Base-by-base conservation (phyloP, 306 rosid genomes). In the Hippophae gyantsensis region DNA sequence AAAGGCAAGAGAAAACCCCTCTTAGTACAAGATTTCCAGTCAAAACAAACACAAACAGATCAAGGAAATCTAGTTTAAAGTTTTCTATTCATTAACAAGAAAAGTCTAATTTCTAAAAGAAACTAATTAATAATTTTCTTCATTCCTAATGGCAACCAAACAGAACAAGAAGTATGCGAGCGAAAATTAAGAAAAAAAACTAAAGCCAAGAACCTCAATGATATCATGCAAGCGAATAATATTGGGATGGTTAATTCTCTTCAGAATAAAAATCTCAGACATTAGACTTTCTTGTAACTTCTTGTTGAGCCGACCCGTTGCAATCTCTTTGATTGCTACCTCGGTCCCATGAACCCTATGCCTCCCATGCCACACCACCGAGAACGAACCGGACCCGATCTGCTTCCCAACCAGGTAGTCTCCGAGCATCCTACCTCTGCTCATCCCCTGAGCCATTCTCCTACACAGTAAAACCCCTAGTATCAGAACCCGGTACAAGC, bases 271-370 rank as follows among this genome's bases (percentile, higher is more conserved):
- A 77, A 93, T 89, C 87, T 93, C 99, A 1, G 95, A 86, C 95
- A 93, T 80, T 23, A 93, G 80, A 52, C 95, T 86, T 42, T 93
- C 99, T 65, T 79, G 95, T 82, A 93, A 67, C 80, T 93, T 93
- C 76, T 86, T 82, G 67, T 81, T 89, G 58, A 93, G 95, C 56
- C 89, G 76, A 8, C 67, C 67, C 68, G 78, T 93, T 42, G 81
- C 83, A 69, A 93, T 93, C 77, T 93, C 99, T 78, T 93, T 93
- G 46, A 88, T 93, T 54, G 99, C 99, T 56, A 93, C 99, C 74
- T 93, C 99, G 9, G 97, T 86, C 32, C 97, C 97, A 48, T 86
- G 94, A 43, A 88, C 85, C 27, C 83, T 74, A 78, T 93, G 97
- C 68, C 94, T 72, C 52, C 81, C 99, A 57, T 80, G 87, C 99